Conservation (phyloP, 805 yeast genomes). For the Schwanniomyces yamadae region DNA sequence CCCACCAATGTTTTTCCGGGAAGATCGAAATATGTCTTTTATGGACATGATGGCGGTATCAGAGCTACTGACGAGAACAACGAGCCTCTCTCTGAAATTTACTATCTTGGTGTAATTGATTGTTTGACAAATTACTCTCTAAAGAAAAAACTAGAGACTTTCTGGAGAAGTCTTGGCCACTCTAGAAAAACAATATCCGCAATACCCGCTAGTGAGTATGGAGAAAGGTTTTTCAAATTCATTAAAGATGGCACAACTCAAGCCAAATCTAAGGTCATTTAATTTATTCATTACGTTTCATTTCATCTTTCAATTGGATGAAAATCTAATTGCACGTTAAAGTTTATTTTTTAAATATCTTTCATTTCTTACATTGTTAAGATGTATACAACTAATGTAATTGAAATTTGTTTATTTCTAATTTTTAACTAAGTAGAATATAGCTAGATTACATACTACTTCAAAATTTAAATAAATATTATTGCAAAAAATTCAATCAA, state of each 20-base stretch:
- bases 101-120: constrained; percentile 92
- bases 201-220: constrained; percentile 87
- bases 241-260: constrained; percentile 40
- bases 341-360: neutral
- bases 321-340: neutral
- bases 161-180: constrained; percentile 74
- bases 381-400: no score
- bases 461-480: neutral
- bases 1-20: constrained; percentile 46
- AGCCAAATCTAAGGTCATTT: constrained; percentile 11
- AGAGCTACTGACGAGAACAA: constrained; percentile 65
- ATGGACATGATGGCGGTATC: constrained; percentile 83
- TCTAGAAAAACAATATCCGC: constrained; percentile 76
- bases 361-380: no score
- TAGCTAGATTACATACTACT: no score
- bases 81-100: constrained; percentile 63
- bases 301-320: neutral
- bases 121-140: constrained; percentile 81
- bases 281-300: no score
- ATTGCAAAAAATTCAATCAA: neutral
- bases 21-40: constrained; percentile 57
- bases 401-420: no score
- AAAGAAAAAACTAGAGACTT: constrained; percentile 77
- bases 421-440: no score
- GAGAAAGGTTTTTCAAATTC: constrained; percentile 77